A percentile compares a stretch with the other conserved stretches of the same genome.
phyloP scores from a whole-genome alignment of 805 yeast species.

The Alloascoidea africana region DNA sequence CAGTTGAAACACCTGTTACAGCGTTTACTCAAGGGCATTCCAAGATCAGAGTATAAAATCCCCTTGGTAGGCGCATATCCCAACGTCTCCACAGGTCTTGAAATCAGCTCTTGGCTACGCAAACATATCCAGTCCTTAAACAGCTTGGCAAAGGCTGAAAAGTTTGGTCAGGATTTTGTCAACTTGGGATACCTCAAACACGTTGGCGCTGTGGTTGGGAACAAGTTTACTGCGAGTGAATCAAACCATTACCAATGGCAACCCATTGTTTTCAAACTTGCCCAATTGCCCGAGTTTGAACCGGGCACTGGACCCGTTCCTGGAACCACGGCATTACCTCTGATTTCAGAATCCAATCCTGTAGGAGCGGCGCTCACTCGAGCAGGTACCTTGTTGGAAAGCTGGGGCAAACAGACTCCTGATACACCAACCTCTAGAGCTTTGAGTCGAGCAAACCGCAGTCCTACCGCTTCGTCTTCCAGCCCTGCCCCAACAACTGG shows the following conservation, averaged over 20 bases:
- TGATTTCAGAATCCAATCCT: too few species aligned
- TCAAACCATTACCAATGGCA: conserved; percentile 74
- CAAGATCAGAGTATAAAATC: conserved; percentile 38
- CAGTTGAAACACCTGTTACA: conserved; percentile 26
- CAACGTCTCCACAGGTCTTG: conserved; percentile 44
- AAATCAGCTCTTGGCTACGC: conserved; percentile 44
- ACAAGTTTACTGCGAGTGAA: conserved; percentile 55
- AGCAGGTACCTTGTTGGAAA: not conserved
- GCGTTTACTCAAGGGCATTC: conserved; percentile 31
- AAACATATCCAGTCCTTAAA: conserved; percentile 25
- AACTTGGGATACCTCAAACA: conserved; percentile 42
- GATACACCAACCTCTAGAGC: too few species aligned
- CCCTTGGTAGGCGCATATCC: conserved; percentile 57
- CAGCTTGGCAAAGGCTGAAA: conserved; percentile 46
- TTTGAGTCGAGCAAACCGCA: too few species aligned
- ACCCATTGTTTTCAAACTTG: conserved; percentile 44
- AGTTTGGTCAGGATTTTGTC: conserved; percentile 59
- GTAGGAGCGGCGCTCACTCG: not conserved
- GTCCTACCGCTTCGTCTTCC: not conserved
- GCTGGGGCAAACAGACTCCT: not conserved
- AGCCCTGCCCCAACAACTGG: not conserved
- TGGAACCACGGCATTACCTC: too few species aligned
- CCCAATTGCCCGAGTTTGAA: conserved; percentile 13
- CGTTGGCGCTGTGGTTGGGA: conserved; percentile 48
- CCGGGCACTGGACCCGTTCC: not conserved